These are phyloP conservation scores for Thozetella sp. DNA, from an alignment of 495 filamentous ascomycete genomes.

Conservation along the genomic window DNA sequence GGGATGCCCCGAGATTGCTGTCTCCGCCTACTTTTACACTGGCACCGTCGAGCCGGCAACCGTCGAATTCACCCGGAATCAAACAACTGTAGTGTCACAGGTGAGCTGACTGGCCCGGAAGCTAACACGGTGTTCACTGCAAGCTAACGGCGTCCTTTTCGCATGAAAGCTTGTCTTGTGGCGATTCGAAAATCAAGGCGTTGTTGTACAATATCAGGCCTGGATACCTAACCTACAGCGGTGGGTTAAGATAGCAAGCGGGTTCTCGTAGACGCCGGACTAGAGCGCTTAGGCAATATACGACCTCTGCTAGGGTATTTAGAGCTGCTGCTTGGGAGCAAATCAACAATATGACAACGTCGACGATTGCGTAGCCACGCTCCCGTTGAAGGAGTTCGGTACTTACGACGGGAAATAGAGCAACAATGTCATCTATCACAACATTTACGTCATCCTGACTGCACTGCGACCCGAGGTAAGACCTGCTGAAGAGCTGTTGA, in stretches of 20 bases:
- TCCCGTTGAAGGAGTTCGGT: constrained; percentile 29
- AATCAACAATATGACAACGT: constrained; percentile 32
- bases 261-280: constrained; percentile 21
- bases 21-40: constrained; percentile 33
- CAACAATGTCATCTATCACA: constrained; percentile 37
- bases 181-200: constrained; percentile 30
- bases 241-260: constrained; percentile 20
- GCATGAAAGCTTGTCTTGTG: constrained; percentile 29
- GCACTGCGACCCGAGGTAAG: constrained; percentile 36
- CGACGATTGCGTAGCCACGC: constrained; percentile 21
- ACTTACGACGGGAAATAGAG: constrained; percentile 40
- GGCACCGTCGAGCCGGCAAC: constrained; percentile 25
- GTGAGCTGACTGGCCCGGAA: no score
- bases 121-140: not conserved
- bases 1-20: constrained; percentile 27
- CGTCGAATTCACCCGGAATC: constrained; percentile 18
- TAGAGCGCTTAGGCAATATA: constrained; percentile 27
- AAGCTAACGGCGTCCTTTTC: not conserved
- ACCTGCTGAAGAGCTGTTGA: not conserved
- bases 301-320: constrained; percentile 12
- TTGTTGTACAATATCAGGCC: constrained; percentile 35
- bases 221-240: constrained; percentile 35
- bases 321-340: constrained; percentile 26
- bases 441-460: constrained; percentile 36
- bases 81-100: constrained; percentile 29